phyloP scores from a whole-genome alignment of 2,329 filamentous ascomycete genomes.

The Sporothrix protearum region DNA sequence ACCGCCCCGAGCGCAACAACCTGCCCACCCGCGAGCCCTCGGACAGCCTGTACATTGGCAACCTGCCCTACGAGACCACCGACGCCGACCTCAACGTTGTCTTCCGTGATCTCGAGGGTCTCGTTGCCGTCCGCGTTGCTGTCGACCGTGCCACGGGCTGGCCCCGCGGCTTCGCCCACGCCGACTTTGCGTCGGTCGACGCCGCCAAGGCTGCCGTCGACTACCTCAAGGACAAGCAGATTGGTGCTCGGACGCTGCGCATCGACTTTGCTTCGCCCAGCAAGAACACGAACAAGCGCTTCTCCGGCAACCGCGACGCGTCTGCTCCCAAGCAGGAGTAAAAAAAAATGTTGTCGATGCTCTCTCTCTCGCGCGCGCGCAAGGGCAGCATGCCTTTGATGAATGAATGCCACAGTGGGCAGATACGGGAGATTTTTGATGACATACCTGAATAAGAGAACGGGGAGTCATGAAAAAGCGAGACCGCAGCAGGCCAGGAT shows the following conservation, averaged over 20 bases:
- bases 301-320: no score
- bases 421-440: no score
- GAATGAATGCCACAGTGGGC: no score
- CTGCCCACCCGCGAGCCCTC: constrained; percentile 28
- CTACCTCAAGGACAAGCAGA: constrained; percentile 50
- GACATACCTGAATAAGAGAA: neutral
- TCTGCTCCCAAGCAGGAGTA: no score
- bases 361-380: no score
- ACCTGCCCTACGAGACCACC: constrained; percentile 81
- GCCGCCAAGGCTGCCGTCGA: constrained; percentile 61
- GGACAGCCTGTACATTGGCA: constrained; percentile 68
- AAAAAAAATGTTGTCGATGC: no score
- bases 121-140: constrained; percentile 74
- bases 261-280: constrained; percentile 51
- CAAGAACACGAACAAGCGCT: no score
- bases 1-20: neutral
- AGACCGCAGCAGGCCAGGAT: neutral
- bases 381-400: no score
- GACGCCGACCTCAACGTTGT: constrained; percentile 77
- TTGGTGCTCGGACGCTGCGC: constrained; percentile 64
- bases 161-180: constrained; percentile 79
- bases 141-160: constrained; percentile 78
- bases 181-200: constrained; percentile 68
- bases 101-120: constrained; percentile 66
- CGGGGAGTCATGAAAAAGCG: neutral